Evolutionary conservation across 257 asterid species (phyloP).

Genomic region (Voacanga thouarsii): DNA sequence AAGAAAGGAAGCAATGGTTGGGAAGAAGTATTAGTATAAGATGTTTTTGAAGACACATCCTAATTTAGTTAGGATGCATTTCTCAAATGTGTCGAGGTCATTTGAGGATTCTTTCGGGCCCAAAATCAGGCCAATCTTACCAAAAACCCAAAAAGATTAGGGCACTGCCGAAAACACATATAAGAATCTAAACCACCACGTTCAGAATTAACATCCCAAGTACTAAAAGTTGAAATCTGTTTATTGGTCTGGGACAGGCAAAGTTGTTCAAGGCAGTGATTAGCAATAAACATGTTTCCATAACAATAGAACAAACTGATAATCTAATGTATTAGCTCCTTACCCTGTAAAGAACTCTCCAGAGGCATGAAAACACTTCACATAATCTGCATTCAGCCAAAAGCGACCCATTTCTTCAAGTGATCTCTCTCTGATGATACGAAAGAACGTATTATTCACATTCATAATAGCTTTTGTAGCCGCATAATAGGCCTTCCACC

Average conservation of each 20-base stretch:
- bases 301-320: neutral
- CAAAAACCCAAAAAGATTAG: neutral
- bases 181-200: neutral
- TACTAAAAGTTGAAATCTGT: neutral
- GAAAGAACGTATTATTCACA: conserved; percentile 60
- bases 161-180: neutral
- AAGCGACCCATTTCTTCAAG: conserved; percentile 75
- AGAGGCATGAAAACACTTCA: conserved; percentile 81
- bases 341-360: conserved; percentile 92
- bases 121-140: too few relatives aligned
- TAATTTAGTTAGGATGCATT: too few relatives aligned
- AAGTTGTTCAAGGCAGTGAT: neutral
- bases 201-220: neutral
- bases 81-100: too few relatives aligned
- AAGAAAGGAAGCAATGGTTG: too few relatives aligned
- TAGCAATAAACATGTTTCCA: neutral
- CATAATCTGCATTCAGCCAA: conserved; percentile 96
- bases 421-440: conserved; percentile 62
- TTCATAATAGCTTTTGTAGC: conserved; percentile 83
- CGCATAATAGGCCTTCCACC: conserved; percentile 98
- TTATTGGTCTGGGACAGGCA: neutral
- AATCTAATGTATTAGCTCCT: conserved; percentile 7
- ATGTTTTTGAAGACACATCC: too few relatives aligned
- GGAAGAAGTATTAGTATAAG: too few relatives aligned
- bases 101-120: too few relatives aligned